Conservation (phyloP, 306 rosid genomes). For the Biancaea sappan region DNA sequence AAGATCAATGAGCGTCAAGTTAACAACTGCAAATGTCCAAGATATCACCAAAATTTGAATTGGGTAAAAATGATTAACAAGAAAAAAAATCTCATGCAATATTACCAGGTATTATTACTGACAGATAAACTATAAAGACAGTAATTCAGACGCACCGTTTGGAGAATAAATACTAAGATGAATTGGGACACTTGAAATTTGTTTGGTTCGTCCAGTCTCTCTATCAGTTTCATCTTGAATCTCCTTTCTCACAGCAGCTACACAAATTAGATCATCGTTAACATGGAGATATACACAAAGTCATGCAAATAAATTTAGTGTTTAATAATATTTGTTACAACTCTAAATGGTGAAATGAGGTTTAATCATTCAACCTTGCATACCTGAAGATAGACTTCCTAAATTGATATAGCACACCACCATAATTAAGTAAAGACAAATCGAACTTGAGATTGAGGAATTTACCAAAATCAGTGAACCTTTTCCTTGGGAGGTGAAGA, state of each 20-base stretch:
- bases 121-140: background rate
- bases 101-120: background rate
- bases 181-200: constrained; percentile 88
- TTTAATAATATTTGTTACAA: background rate
- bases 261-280: constrained; percentile 26
- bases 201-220: constrained; percentile 87
- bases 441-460: background rate
- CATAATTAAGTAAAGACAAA: background rate
- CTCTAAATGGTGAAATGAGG: background rate
- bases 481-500: constrained; percentile 82
- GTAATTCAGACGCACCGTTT: constrained; percentile 52
- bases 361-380: background rate
- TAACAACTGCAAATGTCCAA: constrained; percentile 79
- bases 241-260: constrained; percentile 95
- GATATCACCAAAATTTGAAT: constrained; percentile 14
- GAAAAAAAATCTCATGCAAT: background rate
- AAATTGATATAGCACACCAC: background rate
- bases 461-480: constrained; percentile 78
- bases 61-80: background rate
- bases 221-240: constrained; percentile 94
- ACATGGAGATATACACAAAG: background rate
- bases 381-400: background rate
- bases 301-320: background rate
- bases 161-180: constrained; percentile 96
- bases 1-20: constrained; percentile 93